Conservation (phyloP, 139 green algal species). For the Picochlorum sp. region DNA sequence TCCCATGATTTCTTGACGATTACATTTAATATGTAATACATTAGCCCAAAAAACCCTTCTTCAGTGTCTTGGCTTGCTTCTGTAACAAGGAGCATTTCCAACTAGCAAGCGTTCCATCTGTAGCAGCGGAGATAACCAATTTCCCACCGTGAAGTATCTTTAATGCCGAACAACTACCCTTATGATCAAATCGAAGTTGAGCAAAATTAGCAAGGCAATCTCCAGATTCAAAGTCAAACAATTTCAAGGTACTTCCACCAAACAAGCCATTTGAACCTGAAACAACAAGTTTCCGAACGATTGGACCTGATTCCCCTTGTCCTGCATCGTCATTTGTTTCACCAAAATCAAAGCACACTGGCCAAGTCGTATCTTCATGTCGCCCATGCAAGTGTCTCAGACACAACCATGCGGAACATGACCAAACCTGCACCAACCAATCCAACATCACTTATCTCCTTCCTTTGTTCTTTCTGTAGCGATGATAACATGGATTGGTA, state of each 20-base stretch:
- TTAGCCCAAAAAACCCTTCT: too few relatives aligned
- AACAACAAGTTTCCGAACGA: conserved; percentile 8
- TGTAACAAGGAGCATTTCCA: conserved; percentile 5
- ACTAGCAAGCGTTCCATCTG: conserved; percentile 11
- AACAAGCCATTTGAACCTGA: conserved; percentile 13
- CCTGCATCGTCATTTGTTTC: background rate
- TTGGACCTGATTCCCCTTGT: background rate
- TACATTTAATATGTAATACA: too few relatives aligned
- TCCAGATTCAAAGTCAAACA: background rate
- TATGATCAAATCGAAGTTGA: conserved; percentile 10
- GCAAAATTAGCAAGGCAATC: conserved; percentile 17
- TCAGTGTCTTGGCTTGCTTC: too few relatives aligned
- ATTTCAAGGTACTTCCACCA: conserved; percentile 23
- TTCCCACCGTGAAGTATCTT: conserved; percentile 1
- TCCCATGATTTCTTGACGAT: too few relatives aligned
- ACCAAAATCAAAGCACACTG: conserved; percentile 9
- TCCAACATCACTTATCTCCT: too few relatives aligned
- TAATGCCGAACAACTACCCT: conserved; percentile 7
- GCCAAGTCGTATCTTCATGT: conserved; percentile 22
- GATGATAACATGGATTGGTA: too few relatives aligned
- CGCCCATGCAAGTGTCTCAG: conserved; percentile 21
- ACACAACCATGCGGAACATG: conserved; percentile 19
- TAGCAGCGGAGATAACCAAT: conserved; percentile 11
- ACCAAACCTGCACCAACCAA: conserved; percentile 1
- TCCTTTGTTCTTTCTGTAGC: background rate